phyloP scores from a whole-genome alignment of 73 alveolate species.

The Blepharisma japonicum region DNA sequence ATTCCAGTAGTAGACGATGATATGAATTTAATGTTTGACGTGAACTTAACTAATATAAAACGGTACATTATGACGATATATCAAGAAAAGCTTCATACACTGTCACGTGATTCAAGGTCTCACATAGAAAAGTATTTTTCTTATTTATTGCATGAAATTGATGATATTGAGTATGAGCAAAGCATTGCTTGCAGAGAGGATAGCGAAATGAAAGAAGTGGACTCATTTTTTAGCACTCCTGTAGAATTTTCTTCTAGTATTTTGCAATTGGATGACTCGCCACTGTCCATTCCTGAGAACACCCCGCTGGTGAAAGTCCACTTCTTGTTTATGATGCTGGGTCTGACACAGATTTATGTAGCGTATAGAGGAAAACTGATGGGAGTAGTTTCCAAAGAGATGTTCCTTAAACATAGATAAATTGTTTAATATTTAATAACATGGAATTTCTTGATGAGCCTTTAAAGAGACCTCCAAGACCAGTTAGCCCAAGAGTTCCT shows the following conservation, averaged over 20 bases:
- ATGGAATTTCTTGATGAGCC: no score
- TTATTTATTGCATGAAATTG: no score
- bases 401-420: constrained; percentile 36
- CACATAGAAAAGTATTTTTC: no score
- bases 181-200: no score
- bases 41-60: not conserved
- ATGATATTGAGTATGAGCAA: no score
- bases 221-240: no score
- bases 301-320: constrained; percentile 77
- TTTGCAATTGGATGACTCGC: constrained; percentile 65
- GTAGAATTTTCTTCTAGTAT: constrained; percentile 61
- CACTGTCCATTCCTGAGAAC: constrained; percentile 65
- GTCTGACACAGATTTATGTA: constrained; percentile 71
- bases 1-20: constrained; percentile 54
- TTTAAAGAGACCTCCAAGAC: no score
- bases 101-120: no score
- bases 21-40: not conserved
- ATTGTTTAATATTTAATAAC: no score
- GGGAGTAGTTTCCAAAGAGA: constrained; percentile 77
- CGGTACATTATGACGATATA: not conserved
- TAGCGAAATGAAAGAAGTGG: no score
- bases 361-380: constrained; percentile 72
- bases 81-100: no score
- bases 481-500: no score
- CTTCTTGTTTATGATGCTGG: constrained; percentile 80